A percentile compares a stretch with the other conserved stretches of the same genome.
phyloP scores from a whole-genome alignment of 805 yeast genomes.

The Diddensiella transvaalensis region DNA sequence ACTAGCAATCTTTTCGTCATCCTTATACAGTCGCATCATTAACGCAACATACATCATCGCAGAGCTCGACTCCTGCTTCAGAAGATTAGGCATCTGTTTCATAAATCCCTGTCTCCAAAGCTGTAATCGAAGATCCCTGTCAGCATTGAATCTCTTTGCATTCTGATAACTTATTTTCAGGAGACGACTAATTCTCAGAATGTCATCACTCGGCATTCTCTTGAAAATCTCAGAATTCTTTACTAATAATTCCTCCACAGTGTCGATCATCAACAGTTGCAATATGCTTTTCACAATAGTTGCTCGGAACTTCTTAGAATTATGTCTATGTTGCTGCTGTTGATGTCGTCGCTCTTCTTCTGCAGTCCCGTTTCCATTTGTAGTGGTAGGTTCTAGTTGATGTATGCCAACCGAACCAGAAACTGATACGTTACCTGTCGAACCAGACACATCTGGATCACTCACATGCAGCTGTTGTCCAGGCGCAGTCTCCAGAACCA shows the following conservation, averaged over 20 bases:
- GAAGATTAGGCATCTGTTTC: conserved; percentile 84
- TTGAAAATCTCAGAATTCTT: conserved; percentile 59
- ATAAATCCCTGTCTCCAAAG: conserved; percentile 90
- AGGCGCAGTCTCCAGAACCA: conserved; percentile 16
- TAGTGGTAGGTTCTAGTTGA: conserved; percentile 9
- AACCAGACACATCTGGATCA: not conserved
- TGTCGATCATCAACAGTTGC: conserved; percentile 84
- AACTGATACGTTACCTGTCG: not conserved
- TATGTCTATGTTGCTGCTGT: conserved; percentile 17
- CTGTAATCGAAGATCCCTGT: conserved; percentile 81
- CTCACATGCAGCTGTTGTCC: not conserved
- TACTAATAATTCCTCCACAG: conserved; percentile 75
- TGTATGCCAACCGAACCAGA: conserved; percentile 16
- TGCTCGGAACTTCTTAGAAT: conserved; percentile 53
- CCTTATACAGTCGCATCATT: conserved; percentile 75
- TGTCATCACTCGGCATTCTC: conserved; percentile 60
- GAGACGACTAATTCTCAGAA: conserved; percentile 56
- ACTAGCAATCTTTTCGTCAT: conserved; percentile 40
- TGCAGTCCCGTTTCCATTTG: not conserved
- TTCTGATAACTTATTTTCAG: conserved; percentile 72
- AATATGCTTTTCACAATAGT: conserved; percentile 91
- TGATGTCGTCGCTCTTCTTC: not conserved
- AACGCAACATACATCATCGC: conserved; percentile 82
- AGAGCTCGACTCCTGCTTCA: conserved; percentile 87
- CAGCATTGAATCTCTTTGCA: conserved; percentile 83